phyloP scores from a whole-genome alignment of 805 yeast species.

The Novakomyces olei region DNA sequence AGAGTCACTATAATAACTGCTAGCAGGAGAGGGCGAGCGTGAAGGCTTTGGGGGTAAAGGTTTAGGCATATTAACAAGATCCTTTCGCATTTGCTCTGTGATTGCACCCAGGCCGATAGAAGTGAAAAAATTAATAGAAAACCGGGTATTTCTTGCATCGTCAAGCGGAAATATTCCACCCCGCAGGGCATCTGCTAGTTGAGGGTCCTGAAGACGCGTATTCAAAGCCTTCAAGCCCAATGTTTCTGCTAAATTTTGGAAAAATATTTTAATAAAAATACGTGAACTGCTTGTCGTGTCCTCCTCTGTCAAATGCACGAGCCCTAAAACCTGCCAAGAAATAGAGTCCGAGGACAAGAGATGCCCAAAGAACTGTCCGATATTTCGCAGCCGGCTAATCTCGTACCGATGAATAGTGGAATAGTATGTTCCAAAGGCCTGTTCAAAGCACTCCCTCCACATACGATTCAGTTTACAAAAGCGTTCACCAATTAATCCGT shows the following conservation, averaged over 20 bases:
- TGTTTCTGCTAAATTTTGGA: conserved; percentile 60
- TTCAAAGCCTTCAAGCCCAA: conserved; percentile 36
- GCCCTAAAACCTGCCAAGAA: conserved; percentile 37
- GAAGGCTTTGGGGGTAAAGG: conserved; percentile 12
- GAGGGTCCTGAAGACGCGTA: conserved; percentile 30
- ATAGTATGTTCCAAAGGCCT: conserved; percentile 36
- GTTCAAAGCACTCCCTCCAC: conserved; percentile 38
- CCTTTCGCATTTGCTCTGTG: conserved; percentile 61
- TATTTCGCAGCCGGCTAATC: conserved; percentile 48
- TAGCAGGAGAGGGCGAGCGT: conserved; percentile 4
- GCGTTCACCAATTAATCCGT: conserved; percentile 53
- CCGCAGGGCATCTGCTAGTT: conserved; percentile 23
- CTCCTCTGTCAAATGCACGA: conserved; percentile 39
- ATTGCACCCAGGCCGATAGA: conserved; percentile 73
- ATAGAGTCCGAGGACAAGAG: conserved; percentile 47
- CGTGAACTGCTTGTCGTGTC: conserved; percentile 60
- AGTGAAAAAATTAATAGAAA: conserved; percentile 75
- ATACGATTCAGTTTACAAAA: conserved; percentile 26
- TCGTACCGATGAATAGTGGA: conserved; percentile 41
- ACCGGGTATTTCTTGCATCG: conserved; percentile 22
- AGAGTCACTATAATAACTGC: conserved; percentile 1
- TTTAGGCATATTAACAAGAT: conserved; percentile 14
- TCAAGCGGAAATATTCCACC: conserved; percentile 43
- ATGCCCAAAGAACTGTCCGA: conserved; percentile 75
- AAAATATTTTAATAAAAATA: conserved; percentile 57